Evolutionary conservation across 2,329 filamentous ascomycete species (phyloP).

Genomic region (Phialemoniopsis sp.): DNA sequence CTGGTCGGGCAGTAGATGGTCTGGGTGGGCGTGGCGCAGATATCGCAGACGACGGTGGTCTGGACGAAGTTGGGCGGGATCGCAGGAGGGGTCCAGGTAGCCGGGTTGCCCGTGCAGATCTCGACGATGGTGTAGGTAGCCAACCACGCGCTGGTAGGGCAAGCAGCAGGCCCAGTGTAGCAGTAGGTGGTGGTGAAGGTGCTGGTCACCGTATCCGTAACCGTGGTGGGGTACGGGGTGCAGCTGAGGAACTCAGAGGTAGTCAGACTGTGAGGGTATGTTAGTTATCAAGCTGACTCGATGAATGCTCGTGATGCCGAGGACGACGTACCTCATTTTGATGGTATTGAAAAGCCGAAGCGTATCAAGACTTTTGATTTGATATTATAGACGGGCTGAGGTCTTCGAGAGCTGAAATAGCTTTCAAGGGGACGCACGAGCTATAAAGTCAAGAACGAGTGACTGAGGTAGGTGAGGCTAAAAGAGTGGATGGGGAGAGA

Average conservation of each 20-base stretch:
- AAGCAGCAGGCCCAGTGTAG: constrained; percentile 28
- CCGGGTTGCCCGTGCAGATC: constrained; percentile 31
- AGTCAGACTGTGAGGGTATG: constrained; percentile 11
- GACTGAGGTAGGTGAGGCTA: constrained; percentile 2
- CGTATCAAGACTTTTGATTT: not conserved
- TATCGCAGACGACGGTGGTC: constrained; percentile 10
- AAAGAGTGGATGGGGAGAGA: constrained; percentile 2
- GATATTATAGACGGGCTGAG: no score
- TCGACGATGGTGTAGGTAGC: constrained; percentile 36
- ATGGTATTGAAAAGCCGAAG: constrained; percentile 1
- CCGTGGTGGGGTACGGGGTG: constrained; percentile 12
- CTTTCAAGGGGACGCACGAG: constrained; percentile 1
- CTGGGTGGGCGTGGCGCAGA: constrained; percentile 1
- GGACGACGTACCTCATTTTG: constrained; percentile 11
- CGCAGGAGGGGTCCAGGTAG: constrained; percentile 32
- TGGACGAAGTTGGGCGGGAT: constrained; percentile 14
- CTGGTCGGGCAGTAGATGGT: constrained; percentile 8
- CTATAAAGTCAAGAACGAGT: constrained; percentile 2
- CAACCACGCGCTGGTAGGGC: constrained; percentile 29
- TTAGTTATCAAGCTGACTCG: constrained; percentile 1
- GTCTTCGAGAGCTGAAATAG: not conserved
- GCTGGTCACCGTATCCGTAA: constrained; percentile 15
- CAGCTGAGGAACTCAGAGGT: constrained; percentile 23
- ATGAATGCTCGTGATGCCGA: not conserved
- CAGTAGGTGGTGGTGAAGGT: constrained; percentile 31